Evolutionary conservation across 176 grass and related monocot species (phyloP), one percentile per base, ranked within the genome.

Genomic region (Bolboschoenus planiculmis): DNA sequence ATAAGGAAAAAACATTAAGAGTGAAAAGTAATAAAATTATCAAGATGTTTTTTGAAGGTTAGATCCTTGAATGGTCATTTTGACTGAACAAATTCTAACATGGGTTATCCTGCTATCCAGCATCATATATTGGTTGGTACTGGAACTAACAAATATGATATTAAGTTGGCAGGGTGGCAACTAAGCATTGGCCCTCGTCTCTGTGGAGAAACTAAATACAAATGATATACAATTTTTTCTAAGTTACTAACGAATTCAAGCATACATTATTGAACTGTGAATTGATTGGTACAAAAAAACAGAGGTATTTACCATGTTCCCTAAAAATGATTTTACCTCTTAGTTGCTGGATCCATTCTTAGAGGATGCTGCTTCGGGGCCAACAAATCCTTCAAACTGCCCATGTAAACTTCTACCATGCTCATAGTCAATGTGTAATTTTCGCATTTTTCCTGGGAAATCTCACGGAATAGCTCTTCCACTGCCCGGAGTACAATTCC

Each of bases 381-480:
- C 72, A 98, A 87, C 72, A 98, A 86, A 54, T 98, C 96, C 84
- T 70, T 93, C 65, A 98, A 73, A 79, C 68, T 93, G 40, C 96
- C 92, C 90, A 98, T 85, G 82, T 98, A 98, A 66, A 98, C 89
- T 81, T 98, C 96, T 44, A 98, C 88, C 92, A 95, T 95, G 70
- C 90, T 93, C 84, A 98, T 87, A 43, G 90, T 91, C 87, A 98
- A 89, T 68, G 78, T 85, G 63, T 95, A 95, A 5, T 84, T 81
- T 20, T 65, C 74, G 59, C 87, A 91, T 62, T 81, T 84, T 40
- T 95, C 96, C 50, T 88, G 84, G 84, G 87, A 84, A 91, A 83
- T 88, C 57, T 91, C 90, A 35, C 74, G 88, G 80, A 98, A 93
- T 33, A 95, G 85, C 84, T 91, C 90, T 87, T 91, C 82, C 35